Base-by-base conservation (phyloP, 306 rosid genomes). In the Dryas alaskensis region DNA sequence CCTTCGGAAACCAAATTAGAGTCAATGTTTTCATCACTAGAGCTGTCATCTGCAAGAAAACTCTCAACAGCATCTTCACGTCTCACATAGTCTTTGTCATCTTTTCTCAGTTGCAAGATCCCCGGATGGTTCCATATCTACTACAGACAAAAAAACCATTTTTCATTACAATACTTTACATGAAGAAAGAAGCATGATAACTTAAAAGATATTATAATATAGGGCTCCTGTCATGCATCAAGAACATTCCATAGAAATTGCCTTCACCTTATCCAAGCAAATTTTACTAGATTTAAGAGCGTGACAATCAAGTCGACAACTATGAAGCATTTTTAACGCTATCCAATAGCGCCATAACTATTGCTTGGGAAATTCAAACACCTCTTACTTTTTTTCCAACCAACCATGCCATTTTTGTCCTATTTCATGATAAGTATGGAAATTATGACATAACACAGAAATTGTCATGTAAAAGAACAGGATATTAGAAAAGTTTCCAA, bases 111-210 rank as follows among this genome's bases (percentile, higher is more conserved):
- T 84, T 94, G 99, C 92, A 94, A 86, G 78, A 94, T 94, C 78
- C 99, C 97, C 25, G 99, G 99, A 84, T 94, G 99, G 76, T 94
- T 94, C 97, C 97, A 92, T 81, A 94, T 94, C 99, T 94, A 89
- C 73, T 66, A 86, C 74, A 73, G 55, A 70, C 80, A 84, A 80
- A 85, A 74, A 67, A 11, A 17, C n/a, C 43, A 60, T 54, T 40
- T 49, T 48, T 62, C 40, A 69, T 69, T 64, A 85, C 51, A 78
- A 70, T 40, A 27, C 54, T 67, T 51, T 58, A 64, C 73, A 7
- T 44, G 12, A 65, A 80, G 19, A 76, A 59, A 64, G 76, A 60
- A 70, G 55, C 79, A 79, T 71, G 65, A 61, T 61, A 43, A 70
- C 63, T 69, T 55, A 27, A 52, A 19, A 65, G 70, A 67, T 63